phyloP scores from a whole-genome alignment of 106 monocot genomes.

The Allium fistulosum region DNA sequence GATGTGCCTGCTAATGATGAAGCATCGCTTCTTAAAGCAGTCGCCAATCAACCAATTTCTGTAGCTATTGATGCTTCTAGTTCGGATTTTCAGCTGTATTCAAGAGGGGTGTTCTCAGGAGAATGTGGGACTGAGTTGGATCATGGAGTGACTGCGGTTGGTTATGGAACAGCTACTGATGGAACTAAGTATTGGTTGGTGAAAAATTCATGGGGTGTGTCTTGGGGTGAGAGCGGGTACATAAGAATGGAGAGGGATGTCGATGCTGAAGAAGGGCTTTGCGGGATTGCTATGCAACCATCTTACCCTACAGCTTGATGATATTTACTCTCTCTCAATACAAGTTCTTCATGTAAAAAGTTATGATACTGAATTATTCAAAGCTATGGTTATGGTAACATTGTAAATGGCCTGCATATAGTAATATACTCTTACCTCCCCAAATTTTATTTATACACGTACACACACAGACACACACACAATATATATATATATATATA shows the following conservation, averaged over 20 bases:
- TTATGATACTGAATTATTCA: too few species aligned
- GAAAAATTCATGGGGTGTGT: slow-evolving; percentile 5
- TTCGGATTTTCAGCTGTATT: slow-evolving; percentile 6
- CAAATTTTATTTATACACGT: too few species aligned
- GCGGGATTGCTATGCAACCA: not conserved
- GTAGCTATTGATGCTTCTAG: slow-evolving; percentile 4
- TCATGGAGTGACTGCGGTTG: slow-evolving; percentile 11
- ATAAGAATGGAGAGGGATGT: slow-evolving; percentile 13
- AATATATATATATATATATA: too few species aligned
- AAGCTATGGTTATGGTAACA: too few species aligned
- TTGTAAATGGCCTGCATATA: too few species aligned
- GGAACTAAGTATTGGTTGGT: slow-evolving; percentile 8
- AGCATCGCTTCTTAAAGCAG: slow-evolving; percentile 15
- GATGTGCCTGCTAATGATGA: slow-evolving; percentile 26
- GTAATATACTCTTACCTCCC: too few species aligned
- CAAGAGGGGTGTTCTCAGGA: slow-evolving; percentile 3
- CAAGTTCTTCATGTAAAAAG: too few species aligned
- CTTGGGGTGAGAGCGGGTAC: slow-evolving; percentile 11
- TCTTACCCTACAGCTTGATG: slow-evolving; percentile 8
- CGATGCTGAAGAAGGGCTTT: slow-evolving; percentile 2
- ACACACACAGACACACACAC: too few species aligned
- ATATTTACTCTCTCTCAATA: too few species aligned
- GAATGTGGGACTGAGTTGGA: slow-evolving; percentile 8
- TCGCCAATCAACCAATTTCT: slow-evolving; percentile 4
- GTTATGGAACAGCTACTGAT: slow-evolving; percentile 2